These are phyloP conservation scores for Leccinum griseonigrum DNA, from an alignment of 1,284 basidiomycete species.

Conservation along the genomic window DNA sequence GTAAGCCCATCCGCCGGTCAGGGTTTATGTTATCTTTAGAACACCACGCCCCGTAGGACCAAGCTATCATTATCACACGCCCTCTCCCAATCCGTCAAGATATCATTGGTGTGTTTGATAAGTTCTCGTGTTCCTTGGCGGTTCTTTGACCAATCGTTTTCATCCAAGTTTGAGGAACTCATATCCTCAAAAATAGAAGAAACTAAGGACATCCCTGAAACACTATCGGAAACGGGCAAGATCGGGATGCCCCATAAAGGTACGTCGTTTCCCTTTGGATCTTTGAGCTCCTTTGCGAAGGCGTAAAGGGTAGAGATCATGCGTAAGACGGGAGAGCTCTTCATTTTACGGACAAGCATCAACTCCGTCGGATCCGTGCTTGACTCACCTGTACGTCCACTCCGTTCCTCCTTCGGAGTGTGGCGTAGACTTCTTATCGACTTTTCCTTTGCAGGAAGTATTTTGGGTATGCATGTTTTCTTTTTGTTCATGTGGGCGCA, in stretches of 20 bases:
- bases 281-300: constrained; percentile 14
- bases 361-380: constrained; percentile 95
- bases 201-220: constrained; percentile 94
- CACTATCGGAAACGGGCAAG: constrained; percentile 92
- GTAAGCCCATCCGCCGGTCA: constrained; percentile 45
- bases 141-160: background rate
- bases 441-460: constrained; percentile 61
- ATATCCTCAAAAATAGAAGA: constrained; percentile 94
- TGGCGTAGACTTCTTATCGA: constrained; percentile 1
- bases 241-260: constrained; percentile 86
- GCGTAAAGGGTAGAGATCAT: constrained; percentile 73
- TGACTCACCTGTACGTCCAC: constrained; percentile 79
- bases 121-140: constrained; percentile 14
- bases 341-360: constrained; percentile 92
- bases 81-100: constrained; percentile 94
- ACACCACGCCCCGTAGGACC: constrained; percentile 58
- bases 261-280: constrained; percentile 23
- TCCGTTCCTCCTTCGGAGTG: background rate
- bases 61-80: constrained; percentile 95
- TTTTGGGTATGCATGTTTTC: constrained; percentile 72
- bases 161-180: constrained; percentile 82
- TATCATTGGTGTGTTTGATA: constrained; percentile 66
- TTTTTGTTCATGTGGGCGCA: background rate
- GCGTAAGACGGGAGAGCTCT: constrained; percentile 95
- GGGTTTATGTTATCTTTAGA: constrained; percentile 18